Evolutionary conservation across 441 rosid genomes (phyloP).

Genomic region (Brassica hybrid): DNA sequence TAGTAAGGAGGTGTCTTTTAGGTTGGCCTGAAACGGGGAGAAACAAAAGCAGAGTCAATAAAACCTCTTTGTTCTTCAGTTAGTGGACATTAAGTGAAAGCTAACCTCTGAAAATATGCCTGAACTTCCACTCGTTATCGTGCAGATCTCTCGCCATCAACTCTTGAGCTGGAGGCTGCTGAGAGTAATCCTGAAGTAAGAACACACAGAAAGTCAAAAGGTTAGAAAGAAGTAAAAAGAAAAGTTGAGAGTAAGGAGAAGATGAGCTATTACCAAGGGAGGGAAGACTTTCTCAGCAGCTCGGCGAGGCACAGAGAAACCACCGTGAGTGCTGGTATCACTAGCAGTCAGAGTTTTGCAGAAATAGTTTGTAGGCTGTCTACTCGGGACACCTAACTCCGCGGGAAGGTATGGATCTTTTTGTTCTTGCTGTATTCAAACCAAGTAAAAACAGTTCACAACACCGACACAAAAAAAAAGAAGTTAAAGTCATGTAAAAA

Average conservation of each 20-base stretch:
- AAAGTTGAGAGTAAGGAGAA: background rate
- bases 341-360: slow-evolving; percentile 99
- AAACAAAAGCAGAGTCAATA: background rate
- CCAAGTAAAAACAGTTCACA: background rate
- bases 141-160: slow-evolving; percentile 96
- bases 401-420: slow-evolving; percentile 87
- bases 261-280: slow-evolving; percentile 73
- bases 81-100: too few species aligned
- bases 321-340: slow-evolving; percentile 99
- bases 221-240: background rate
- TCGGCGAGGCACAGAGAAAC: slow-evolving; percentile 98
- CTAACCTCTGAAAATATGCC: slow-evolving; percentile 99
- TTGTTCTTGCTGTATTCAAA: slow-evolving; percentile 80
- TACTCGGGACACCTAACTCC: slow-evolving; percentile 84
- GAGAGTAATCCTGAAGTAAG: slow-evolving; percentile 75
- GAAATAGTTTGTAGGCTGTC: slow-evolving; percentile 94
- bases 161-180: slow-evolving; percentile 97
- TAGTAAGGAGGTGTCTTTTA: slow-evolving; percentile 96
- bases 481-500: slow-evolving; percentile 5
- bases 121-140: slow-evolving; percentile 96
- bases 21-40: slow-evolving; percentile 92
- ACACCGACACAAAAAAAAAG: slow-evolving; percentile 21
- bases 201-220: background rate
- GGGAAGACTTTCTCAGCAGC: slow-evolving; percentile 99
- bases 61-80: slow-evolving; percentile 6